Base-by-base conservation (phyloP, 257 asterid genomes). In the Solanum chiquidenum region DNA sequence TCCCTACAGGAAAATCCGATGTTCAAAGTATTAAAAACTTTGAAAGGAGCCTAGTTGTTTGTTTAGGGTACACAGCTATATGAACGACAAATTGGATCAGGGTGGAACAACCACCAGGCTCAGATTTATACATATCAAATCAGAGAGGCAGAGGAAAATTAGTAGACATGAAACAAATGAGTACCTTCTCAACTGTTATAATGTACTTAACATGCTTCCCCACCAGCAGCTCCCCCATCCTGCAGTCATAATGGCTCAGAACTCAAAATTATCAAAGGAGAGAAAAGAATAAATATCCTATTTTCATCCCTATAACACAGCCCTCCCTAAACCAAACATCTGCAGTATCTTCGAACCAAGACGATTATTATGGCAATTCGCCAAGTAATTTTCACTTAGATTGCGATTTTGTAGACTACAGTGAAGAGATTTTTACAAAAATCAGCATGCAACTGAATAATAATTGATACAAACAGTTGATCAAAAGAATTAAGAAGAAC, bases 181-280 rank as follows among this genome's bases (percentile, higher is more conserved):
- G 85, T 80, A 89, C 91, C 91, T 89, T 87, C 52, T 89, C 88
- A 85, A 85, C 88, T 49, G 86, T 37, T 85, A 89, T 25, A 11
- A 89, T 89, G 87, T 52, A 89, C 86, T 87, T 85, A 12, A 29
- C 77, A 82, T 89, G 91, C 38, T 87, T 87, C 18, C 88, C 90
- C 72, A 75, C 88, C 44, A 49, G 40, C 33, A 87, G 87, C 86
- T 88, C 91, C 38, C 88, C 90, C 91, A 87, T 89, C 80, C 88
- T 86, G 88, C 73, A 80, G 0, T 29, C 27, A 46, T 80, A 38
- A 29, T 46, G 85, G 4, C 4, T 29, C 85, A 44, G 40, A 79
- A 79, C 64, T 79, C 85, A 79, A 46, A 44, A 44, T 79, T 14
- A 77, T 44, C 66, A 44, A 44, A 55, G 64, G 64, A 55, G n/a